These are phyloP conservation scores for Rhizopogon salebrosus DNA, from an alignment of 768 basidiomycete genomes.

Conservation along the genomic window DNA sequence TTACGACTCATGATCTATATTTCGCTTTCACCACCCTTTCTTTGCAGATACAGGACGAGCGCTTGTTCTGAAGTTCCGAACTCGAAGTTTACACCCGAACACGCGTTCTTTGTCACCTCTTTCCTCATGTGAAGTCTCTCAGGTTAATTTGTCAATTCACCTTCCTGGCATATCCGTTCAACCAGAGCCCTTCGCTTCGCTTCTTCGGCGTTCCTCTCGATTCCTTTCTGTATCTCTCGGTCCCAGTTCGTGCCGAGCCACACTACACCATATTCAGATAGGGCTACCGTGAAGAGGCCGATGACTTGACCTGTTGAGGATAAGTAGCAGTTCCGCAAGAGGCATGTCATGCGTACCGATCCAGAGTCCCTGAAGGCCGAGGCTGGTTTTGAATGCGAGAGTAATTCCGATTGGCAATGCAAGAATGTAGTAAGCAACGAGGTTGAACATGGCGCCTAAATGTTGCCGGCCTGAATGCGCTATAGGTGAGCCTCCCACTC, in stretches of 20 bases:
- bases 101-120: background rate
- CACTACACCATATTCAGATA: constrained; percentile 62
- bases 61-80: background rate
- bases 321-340: constrained; percentile 8
- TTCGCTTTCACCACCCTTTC: background rate
- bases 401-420: constrained; percentile 48
- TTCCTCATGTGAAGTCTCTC: background rate
- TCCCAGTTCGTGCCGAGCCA: constrained; percentile 49
- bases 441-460: constrained; percentile 69
- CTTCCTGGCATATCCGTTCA: constrained; percentile 13
- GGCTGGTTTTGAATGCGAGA: constrained; percentile 39
- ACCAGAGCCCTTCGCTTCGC: constrained; percentile 23
- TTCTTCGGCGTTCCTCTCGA: constrained; percentile 30
- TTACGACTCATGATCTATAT: background rate
- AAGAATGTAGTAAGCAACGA: constrained; percentile 57
- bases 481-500: constrained; percentile 3
- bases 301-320: constrained; percentile 57
- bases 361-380: constrained; percentile 50
- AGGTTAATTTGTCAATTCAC: constrained; percentile 14
- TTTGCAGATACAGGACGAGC: background rate
- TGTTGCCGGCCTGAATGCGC: constrained; percentile 46
- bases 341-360: constrained; percentile 27
- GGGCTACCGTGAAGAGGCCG: constrained; percentile 65
- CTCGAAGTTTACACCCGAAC: background rate
- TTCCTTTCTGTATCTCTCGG: constrained; percentile 36